phyloP scores from a whole-genome alignment of 768 basidiomycete species.

The Leccinum sublutescens region DNA sequence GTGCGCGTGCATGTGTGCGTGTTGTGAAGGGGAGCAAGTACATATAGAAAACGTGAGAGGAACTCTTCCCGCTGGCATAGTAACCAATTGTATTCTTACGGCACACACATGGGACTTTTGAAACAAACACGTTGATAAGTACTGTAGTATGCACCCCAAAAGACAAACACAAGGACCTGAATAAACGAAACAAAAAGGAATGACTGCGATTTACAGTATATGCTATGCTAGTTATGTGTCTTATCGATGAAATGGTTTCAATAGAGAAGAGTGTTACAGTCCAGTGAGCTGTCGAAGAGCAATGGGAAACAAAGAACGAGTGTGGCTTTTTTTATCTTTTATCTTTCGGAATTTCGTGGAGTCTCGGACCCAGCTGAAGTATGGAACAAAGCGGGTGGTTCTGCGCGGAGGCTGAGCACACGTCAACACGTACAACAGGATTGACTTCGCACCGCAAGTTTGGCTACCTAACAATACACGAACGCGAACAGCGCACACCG shows the following conservation, averaged over 20 bases:
- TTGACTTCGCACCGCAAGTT: slow-evolving; percentile 41
- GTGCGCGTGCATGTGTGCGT: neutral
- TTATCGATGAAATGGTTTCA: slow-evolving; percentile 16
- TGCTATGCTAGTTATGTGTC: slow-evolving; percentile 26
- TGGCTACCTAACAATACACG: slow-evolving; percentile 56
- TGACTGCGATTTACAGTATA: slow-evolving; percentile 28
- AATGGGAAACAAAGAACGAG: slow-evolving; percentile 20
- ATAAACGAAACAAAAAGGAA: slow-evolving; percentile 26
- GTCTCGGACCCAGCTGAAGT: slow-evolving; percentile 26
- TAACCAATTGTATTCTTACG: slow-evolving; percentile 12
- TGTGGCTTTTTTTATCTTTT: slow-evolving; percentile 25
- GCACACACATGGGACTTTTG: slow-evolving; percentile 12
- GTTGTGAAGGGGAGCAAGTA: neutral
- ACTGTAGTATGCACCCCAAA: slow-evolving; percentile 23
- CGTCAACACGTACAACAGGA: slow-evolving; percentile 22
- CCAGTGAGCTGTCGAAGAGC: slow-evolving; percentile 20
- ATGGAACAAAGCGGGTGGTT: slow-evolving; percentile 1
- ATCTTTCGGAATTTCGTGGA: slow-evolving; percentile 22
- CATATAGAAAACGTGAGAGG: neutral
- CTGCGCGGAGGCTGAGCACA: slow-evolving; percentile 21
- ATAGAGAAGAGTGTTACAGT: slow-evolving; percentile 29
- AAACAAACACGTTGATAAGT: slow-evolving; percentile 10
- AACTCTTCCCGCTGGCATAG: slow-evolving; percentile 2
- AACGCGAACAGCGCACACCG: slow-evolving; percentile 32
- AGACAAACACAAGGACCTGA: slow-evolving; percentile 14